Base-by-base conservation (phyloP, 2,329 filamentous ascomycete genomes). In the Periconia macrospinosa region DNA sequence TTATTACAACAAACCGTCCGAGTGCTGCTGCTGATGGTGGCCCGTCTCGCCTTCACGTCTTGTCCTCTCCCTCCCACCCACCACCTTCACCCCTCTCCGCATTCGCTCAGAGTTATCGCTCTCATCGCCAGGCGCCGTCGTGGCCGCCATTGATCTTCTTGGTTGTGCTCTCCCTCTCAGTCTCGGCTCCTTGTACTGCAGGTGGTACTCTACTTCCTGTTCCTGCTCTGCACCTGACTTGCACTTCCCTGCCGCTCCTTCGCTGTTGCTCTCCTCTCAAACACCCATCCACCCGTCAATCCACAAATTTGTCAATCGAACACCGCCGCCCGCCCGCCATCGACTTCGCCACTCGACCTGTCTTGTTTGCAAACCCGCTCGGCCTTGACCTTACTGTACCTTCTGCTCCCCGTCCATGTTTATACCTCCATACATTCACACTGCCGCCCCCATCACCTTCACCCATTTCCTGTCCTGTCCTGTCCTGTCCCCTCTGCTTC, bases 191-290 rank as follows among this genome's bases (percentile, higher is more conserved):
- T 42, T 46, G 49, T 51, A 50, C 44, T 49, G 47, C 50, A 47
- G 54, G 46, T 43, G 41, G 27, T 46, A 43, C 6, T 30, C 14
- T 33, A 18, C 52, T 41, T 43, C 23, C 8, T 27, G 8, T 8
- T 27, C 3, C 23, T 27, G 23, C 23, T 27, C 23, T 27, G 23
- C 23, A 27, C 23, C 8, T 27, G 23, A 27, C 23, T 27, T 27
- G 23, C 23, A 27, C 23, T 27, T 27, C 5, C 54, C 51, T 63
- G 51, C 61, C 68, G 67, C 68, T 71, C 68, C 59, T 69, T 70
- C 61, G 58, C 63, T 58, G 60, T 58, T 60, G 62, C 65, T 55
- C 50, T 43, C 54, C 49, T 23, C 50, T 30, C 45, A 13, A n/a
- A 37, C 33, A 27, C 53, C 49, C 48, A 45, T 17, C 51, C 49